These are phyloP conservation scores for Fusarium sp. DNA, from an alignment of 2,329 filamentous ascomycete species.

Conservation along the genomic window DNA sequence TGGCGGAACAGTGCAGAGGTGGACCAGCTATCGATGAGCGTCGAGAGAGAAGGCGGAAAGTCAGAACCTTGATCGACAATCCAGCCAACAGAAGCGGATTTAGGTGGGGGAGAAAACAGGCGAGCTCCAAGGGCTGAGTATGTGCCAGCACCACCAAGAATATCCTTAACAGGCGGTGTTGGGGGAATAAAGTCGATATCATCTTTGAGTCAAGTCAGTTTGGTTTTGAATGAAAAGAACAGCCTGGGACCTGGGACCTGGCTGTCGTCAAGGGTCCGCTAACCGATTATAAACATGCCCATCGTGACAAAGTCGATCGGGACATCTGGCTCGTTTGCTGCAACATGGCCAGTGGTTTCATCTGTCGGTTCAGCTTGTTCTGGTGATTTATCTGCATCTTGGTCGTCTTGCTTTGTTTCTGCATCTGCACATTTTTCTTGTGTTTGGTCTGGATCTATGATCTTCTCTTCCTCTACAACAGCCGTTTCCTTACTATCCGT, in stretches of 20 bases:
- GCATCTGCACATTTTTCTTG: slow-evolving; percentile 4
- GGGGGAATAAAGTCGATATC: slow-evolving; percentile 88
- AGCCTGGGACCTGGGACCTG: neutral
- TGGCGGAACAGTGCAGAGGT: slow-evolving; percentile 79
- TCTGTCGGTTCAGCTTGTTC: slow-evolving; percentile 22
- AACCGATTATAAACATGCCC: slow-evolving; percentile 82
- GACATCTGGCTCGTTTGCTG: slow-evolving; percentile 12
- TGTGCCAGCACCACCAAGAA: slow-evolving; percentile 90
- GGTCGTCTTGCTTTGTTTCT: neutral
- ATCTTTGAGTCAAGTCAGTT: slow-evolving; percentile 65
- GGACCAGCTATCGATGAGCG: slow-evolving; percentile 78
- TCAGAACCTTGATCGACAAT: slow-evolving; percentile 91
- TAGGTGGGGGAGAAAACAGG: slow-evolving; percentile 79
- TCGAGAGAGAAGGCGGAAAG: slow-evolving; percentile 77
- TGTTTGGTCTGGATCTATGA: slow-evolving; percentile 16
- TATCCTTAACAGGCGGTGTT: slow-evolving; percentile 75
- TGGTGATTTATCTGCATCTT: slow-evolving; percentile 11
- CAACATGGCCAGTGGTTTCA: neutral
- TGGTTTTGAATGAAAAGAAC: neutral
- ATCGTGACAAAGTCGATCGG: slow-evolving; percentile 74
- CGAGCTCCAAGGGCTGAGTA: slow-evolving; percentile 91
- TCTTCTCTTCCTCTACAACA: slow-evolving; percentile 7
- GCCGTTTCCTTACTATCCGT: slow-evolving; percentile 7
- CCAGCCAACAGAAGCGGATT: slow-evolving; percentile 82
- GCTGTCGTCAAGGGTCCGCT: slow-evolving; percentile 42